Evolutionary conservation across 306 rosid genomes (phyloP), one percentile per base, ranked within the genome.

Genomic region (Adenanthera pavonina): DNA sequence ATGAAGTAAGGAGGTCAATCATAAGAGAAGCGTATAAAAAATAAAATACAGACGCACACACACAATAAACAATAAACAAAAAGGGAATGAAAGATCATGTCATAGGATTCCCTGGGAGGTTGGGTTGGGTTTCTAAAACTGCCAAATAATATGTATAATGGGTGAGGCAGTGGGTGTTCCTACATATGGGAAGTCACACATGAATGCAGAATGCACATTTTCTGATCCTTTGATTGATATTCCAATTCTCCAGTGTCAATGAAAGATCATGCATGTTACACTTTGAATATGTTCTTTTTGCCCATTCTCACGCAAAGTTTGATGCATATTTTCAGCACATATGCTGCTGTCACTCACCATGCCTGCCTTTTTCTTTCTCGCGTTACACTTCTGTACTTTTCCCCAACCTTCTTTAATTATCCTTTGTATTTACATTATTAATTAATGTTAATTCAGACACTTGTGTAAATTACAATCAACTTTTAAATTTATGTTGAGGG

Each of bases 101-200:
- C 89, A 77, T 81, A 77, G 87, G 89, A 84, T 89, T 87, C 88
- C 71, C 59, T 12, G 12, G 57, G 51, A 20, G 74, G 47, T 76
- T 48, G 54, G 41, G 35, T 43, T 14, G 72, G 71, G 65, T 79
- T 84, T 77, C 84, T 68, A 59, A 80, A 82, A 69, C 62, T 57
- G 72, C 20, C 77, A 52, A 56, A 35, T 60, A 59, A 79, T 38
- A 76, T 25, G 30, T 13, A 44, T 20, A 69, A 25, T 43, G 19
- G 51, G 35, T 69, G 11, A 77, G 25, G 75, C 83, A 81, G 41
- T 57, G 51, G 8, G 51, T 36, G 34, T 74, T 73, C 83, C 92
- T 47, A 80, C 49, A 71, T 80, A 75, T 74, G 34, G 91, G 72
- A 84, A 86, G 64, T 74, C 74, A 25, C 90, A 86, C 84, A 69